phyloP scores from a whole-genome alignment of 306 rosid species.

The Mucuna pruriens region DNA sequence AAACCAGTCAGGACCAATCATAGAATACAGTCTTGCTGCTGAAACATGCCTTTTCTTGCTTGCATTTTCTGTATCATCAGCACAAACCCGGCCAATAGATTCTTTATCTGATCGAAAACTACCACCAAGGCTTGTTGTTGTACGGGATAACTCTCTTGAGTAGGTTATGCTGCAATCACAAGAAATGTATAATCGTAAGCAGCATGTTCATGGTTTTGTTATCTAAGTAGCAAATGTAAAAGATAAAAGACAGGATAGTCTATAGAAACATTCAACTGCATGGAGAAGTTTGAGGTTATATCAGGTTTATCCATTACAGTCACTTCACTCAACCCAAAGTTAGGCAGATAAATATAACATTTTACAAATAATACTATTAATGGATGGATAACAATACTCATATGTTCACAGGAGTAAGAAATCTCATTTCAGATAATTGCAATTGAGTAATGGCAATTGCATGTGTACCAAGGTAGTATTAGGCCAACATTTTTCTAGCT shows the following conservation, averaged over 20 bases:
- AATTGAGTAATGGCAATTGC: neutral
- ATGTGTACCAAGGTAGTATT: neutral
- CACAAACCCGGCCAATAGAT: slow-evolving; percentile 61
- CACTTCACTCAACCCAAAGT: neutral
- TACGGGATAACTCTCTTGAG: slow-evolving; percentile 77
- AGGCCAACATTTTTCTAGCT: neutral
- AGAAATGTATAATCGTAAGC: slow-evolving; percentile 10
- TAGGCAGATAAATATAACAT: neutral
- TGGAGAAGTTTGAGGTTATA: neutral
- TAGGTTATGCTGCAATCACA: slow-evolving; percentile 56
- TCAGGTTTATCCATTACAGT: neutral
- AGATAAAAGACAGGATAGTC: neutral
- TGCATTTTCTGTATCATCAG: slow-evolving; percentile 56
- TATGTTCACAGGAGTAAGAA: neutral
- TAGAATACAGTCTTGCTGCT: slow-evolving; percentile 71
- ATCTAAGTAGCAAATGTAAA: slow-evolving; percentile 2
- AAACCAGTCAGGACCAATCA: slow-evolving; percentile 87
- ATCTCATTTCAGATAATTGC: neutral
- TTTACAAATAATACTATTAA: neutral
- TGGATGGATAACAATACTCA: neutral
- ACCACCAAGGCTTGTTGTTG: slow-evolving; percentile 75
- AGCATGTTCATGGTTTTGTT: neutral
- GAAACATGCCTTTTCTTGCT: slow-evolving; percentile 60
- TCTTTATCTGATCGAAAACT: slow-evolving; percentile 96
- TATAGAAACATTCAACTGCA: neutral